These are phyloP conservation scores for Hemisphaericaspora nanyangensis DNA, from an alignment of 805 yeast species.

Conservation along the genomic window DNA sequence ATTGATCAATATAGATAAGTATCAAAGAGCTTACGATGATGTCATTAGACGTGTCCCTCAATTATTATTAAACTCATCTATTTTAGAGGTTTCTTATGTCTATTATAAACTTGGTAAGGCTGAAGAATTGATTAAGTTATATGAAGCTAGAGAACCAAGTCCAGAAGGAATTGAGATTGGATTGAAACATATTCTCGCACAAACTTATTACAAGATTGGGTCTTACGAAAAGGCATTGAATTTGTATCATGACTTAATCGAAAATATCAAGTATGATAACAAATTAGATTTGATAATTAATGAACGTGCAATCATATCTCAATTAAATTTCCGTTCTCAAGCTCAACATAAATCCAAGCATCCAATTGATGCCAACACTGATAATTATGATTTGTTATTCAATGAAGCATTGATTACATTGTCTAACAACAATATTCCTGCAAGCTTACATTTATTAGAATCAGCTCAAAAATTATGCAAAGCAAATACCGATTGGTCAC, in stretches of 20 bases:
- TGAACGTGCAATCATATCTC: conserved; percentile 66
- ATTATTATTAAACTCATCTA: conserved; percentile 30
- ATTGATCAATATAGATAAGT: conserved; percentile 56
- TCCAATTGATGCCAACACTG: conserved; percentile 4
- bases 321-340: conserved; percentile 21
- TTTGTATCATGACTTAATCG: conserved; percentile 42
- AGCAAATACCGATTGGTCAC: conserved; percentile 36
- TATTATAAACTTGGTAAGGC: conserved; percentile 54
- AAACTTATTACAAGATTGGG: conserved; percentile 49
- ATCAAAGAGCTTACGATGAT: conserved; percentile 43
- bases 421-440: conserved; percentile 32
- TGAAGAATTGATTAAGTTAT: conserved; percentile 20
- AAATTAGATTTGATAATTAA: conserved; percentile 54
- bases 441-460: conserved; percentile 42
- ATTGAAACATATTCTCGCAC: conserved; percentile 50
- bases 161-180: conserved; percentile 25
- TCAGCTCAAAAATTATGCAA: conserved; percentile 43
- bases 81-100: conserved; percentile 55
- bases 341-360: conserved; percentile 8
- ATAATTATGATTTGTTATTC: conserved; percentile 54
- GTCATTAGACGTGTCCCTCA: conserved; percentile 38
- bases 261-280: conserved; percentile 37
- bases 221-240: conserved; percentile 37
- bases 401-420: conserved; percentile 54
- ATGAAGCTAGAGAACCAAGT: conserved; percentile 9